Percentiles rank a stretch among this genome's conserved stretches.
These are phyloP conservation scores for Phytophthora sansomeana DNA, from an alignment of 352 stramenopile species.

Conservation along the genomic window DNA sequence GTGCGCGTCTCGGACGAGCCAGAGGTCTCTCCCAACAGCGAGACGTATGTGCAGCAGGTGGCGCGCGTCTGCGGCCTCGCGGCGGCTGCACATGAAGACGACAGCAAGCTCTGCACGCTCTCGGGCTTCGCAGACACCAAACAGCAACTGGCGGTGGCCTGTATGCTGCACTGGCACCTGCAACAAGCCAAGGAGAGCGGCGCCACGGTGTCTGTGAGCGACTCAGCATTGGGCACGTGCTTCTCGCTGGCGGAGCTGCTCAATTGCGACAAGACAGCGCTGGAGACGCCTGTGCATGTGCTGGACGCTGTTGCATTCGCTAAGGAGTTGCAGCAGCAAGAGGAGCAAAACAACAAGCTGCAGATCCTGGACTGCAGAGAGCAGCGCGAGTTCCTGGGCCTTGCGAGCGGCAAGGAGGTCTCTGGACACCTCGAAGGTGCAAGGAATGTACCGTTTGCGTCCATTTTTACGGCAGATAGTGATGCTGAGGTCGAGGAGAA, in stretches of 20 bases:
- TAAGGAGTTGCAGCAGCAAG: conserved; percentile 37
- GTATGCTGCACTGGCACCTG: conserved; percentile 60
- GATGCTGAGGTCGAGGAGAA: conserved; percentile 34
- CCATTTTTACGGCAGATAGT: conserved; percentile 46
- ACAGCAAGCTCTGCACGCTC: conserved; percentile 35
- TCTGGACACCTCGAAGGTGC: conserved; percentile 63
- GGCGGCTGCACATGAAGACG: conserved; percentile 6
- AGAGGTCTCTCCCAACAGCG: conserved; percentile 19
- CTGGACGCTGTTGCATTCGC: conserved; percentile 36
- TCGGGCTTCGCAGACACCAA: conserved; percentile 42
- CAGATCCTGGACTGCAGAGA: conserved; percentile 66
- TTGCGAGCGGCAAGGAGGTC: conserved; percentile 46
- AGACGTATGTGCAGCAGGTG: conserved; percentile 39
- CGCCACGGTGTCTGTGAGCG: conserved; percentile 33
- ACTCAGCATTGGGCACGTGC: conserved; percentile 37
- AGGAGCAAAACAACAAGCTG: conserved; percentile 33
- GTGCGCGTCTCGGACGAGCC: conserved; percentile 35
- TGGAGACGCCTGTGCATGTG: conserved; percentile 40
- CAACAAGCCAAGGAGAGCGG: conserved; percentile 26
- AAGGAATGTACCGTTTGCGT: conserved; percentile 59
- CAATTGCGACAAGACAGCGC: conserved; percentile 43
- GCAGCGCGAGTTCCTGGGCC: conserved; percentile 57
- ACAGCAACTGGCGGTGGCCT: conserved; percentile 61
- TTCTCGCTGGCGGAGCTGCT: conserved; percentile 52
- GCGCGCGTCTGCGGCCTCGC: conserved; percentile 35